Conservation (phyloP, 1,139 yeast species). For the Pichia sp. region DNA sequence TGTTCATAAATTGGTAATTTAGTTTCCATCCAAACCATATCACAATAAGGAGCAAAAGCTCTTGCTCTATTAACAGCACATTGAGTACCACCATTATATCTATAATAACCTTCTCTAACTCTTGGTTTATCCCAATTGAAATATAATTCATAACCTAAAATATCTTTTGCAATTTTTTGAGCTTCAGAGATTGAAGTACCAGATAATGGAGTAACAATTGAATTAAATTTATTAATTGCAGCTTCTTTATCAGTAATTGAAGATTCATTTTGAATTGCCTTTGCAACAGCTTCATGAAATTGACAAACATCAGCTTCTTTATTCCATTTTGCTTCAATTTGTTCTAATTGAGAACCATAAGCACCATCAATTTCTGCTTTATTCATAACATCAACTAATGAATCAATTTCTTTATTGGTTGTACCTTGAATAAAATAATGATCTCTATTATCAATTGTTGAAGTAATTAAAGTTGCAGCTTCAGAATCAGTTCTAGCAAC, state of each 20-base stretch:
- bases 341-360: conserved; percentile 62
- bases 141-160: conserved; percentile 78
- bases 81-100: conserved; percentile 94
- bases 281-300: conserved; percentile 88
- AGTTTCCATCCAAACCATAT: conserved; percentile 98
- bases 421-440: conserved; percentile 90
- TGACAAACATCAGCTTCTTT: conserved; percentile 78
- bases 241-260: conserved; percentile 56
- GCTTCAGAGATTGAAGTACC: conserved; percentile 78
- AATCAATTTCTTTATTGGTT: conserved; percentile 70
- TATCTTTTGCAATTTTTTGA: conserved; percentile 63
- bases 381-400: conserved; percentile 72
- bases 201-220: conserved; percentile 68
- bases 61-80: conserved; percentile 98
- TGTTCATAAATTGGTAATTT: conserved; percentile 90
- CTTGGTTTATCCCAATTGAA: conserved; percentile 97
- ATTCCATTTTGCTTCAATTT: conserved; percentile 80
- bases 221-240: conserved; percentile 60
- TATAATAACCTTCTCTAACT: conserved; percentile 96
- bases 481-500: conserved; percentile 97
- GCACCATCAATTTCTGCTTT: conserved; percentile 75
- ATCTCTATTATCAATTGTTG: conserved; percentile 91
- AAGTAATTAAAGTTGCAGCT: conserved; percentile 91
- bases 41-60: conserved; percentile 92
- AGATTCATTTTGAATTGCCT: conserved; percentile 60